Conservation (phyloP, 352 stramenopile species). For the Peronospora farinosa region DNA sequence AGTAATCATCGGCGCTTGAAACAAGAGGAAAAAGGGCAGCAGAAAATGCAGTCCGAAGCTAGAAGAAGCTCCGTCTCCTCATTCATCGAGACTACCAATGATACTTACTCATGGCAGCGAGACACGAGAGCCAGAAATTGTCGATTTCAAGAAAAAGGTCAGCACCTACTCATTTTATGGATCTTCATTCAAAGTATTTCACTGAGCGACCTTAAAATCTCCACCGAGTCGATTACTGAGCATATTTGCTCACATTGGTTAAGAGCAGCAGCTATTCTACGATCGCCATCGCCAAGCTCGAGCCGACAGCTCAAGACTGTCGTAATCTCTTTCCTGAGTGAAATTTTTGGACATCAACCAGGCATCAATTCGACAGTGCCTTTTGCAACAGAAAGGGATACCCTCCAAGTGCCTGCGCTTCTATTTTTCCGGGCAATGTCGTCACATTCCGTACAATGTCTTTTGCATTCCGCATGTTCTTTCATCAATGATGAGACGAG, state of each 20-base stretch:
- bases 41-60: not conserved
- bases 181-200: conserved; percentile 7
- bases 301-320: conserved; percentile 1
- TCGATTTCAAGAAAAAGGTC: conserved; percentile 15
- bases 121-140: not conserved
- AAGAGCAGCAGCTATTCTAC: conserved; percentile 5
- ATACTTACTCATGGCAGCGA: conserved; percentile 11
- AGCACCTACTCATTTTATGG: conserved; percentile 22
- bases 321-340: conserved; percentile 7
- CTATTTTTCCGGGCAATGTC: conserved; percentile 17
- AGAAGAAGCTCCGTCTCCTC: not conserved
- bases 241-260: conserved; percentile 11
- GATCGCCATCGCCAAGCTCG: not conserved
- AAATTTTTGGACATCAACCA: conserved; percentile 4
- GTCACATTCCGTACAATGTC: conserved; percentile 3
- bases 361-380: not conserved
- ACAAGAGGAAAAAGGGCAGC: not conserved
- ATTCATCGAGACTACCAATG: not conserved
- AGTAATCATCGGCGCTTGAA: not conserved
- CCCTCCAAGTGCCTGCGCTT: conserved; percentile 2
- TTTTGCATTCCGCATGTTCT: conserved; percentile 6
- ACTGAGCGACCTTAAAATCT: conserved; percentile 5
- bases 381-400: not conserved
- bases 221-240: not conserved
- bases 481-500: not conserved